Base-by-base conservation (phyloP, 1,284 basidiomycete species). In the Sphagnurus paluster region DNA sequence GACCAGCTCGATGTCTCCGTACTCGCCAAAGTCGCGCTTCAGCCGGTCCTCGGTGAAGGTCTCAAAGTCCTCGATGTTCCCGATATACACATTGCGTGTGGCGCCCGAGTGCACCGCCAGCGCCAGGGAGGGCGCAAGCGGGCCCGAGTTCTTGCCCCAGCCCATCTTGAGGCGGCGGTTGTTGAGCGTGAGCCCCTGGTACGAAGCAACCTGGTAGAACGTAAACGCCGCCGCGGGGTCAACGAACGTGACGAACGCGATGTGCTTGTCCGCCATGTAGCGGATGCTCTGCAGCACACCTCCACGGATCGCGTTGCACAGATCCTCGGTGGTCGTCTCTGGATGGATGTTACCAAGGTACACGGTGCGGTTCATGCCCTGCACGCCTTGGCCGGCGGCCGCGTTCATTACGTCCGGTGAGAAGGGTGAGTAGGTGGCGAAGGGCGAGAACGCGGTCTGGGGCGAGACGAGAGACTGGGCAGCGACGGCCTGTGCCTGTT, bases 301-400 rank as follows among this genome's bases (percentile, higher is more conserved):
- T 23, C 94, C 94, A 23, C 94, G 80, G 53, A 98, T 88, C 21
- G 91, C 84, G 62, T 97, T 97, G 72, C 93, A 97, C 54, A 97
- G 70, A 65, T 97, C 94, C 69, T 97, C 93, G 3, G 88, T 77
- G 4, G 84, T 87, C 17, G 92, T 94, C 72, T 97, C 94, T 1
- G 92, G 91, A 62, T 93, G 91, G 47, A 98, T 91, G 67, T 95
- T 95, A 5, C 93, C 93, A 39, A 97, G 72, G 67, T 97, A 97
- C 29, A 98, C 87, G 1, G 91, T 95, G 51, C 93, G 74, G 67
- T 96, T 97, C 55, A 90, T 74, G 11, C 74, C 76, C 55, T 79
- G 48, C n/a, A 48, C 49, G 1, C 45, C 54, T 9, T 33, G 35
- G 17, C 25, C 24, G 1, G 40, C 44, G 14, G 40, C 60, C 55